Evolutionary conservation across 805 yeast genomes (phyloP).

Genomic region (Metschnikowia rubicola): DNA sequence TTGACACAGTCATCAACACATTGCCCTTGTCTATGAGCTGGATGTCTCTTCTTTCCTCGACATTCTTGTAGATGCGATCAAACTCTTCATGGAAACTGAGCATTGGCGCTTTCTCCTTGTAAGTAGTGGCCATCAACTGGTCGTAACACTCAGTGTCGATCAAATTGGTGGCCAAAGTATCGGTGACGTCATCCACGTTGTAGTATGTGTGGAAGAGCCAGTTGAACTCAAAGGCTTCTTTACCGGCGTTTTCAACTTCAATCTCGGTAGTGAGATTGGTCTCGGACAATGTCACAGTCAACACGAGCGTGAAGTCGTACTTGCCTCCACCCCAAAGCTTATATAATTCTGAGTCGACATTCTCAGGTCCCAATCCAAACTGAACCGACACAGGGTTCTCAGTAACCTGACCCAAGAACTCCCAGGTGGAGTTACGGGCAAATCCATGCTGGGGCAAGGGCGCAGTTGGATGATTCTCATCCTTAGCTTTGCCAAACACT

Average conservation of each 20-base stretch:
- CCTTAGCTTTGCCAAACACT: conserved; percentile 70
- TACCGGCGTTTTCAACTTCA: conserved; percentile 71
- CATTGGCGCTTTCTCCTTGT: conserved; percentile 72
- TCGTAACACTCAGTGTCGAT: conserved; percentile 72
- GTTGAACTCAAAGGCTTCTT: conserved; percentile 72
- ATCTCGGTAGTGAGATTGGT: conserved; percentile 64
- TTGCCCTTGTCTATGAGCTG: conserved; percentile 71
- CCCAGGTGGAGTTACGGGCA: conserved; percentile 90
- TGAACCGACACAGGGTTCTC: conserved; percentile 69
- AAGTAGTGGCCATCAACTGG: conserved; percentile 62
- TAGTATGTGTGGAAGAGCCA: conserved; percentile 94
- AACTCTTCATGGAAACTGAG: conserved; percentile 71
- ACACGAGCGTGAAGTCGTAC: conserved; percentile 73
- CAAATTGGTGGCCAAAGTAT: conserved; percentile 72
- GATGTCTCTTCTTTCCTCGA: conserved; percentile 50
- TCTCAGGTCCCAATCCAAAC: conserved; percentile 86
- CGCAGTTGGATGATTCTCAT: conserved; percentile 51
- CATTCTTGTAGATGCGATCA: conserved; percentile 76
- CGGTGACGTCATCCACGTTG: conserved; percentile 71
- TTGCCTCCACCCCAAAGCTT: conserved; percentile 50
- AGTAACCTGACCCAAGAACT: conserved; percentile 81
- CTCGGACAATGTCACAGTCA: conserved; percentile 56
- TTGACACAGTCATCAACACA: conserved; percentile 63
- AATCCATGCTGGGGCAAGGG: conserved; percentile 93
- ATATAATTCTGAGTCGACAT: conserved; percentile 59